Conservation (phyloP, 2,329 filamentous ascomycete species). For the Allantophomopsis cytisporea region DNA sequence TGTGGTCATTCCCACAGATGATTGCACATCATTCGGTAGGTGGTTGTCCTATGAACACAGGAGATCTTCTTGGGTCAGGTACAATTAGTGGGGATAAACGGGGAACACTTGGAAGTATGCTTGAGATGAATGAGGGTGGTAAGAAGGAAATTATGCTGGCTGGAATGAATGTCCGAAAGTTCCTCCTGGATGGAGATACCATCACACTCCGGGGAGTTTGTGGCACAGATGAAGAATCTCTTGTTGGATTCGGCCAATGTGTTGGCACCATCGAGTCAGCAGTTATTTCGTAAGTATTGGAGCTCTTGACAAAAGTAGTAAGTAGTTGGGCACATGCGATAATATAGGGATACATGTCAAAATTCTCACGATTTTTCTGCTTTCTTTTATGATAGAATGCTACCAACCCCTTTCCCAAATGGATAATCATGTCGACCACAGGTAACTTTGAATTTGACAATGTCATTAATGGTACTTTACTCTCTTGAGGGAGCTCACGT, state of each 20-base stretch:
- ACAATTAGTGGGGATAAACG: constrained; percentile 56
- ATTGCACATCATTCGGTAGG: constrained; percentile 66
- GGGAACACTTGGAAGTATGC: constrained; percentile 50
- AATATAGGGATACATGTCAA: too few species aligned
- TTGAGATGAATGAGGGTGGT: constrained; percentile 61
- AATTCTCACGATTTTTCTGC: too few species aligned
- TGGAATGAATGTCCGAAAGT: constrained; percentile 53
- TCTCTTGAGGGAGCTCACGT: too few species aligned
- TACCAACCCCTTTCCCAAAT: too few species aligned
- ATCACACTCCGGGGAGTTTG: constrained; percentile 52
- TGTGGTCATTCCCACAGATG: constrained; percentile 81
- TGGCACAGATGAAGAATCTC: constrained; percentile 43
- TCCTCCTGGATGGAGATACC: constrained; percentile 63
- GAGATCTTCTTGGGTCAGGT: constrained; percentile 65
- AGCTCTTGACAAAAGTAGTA: too few species aligned
- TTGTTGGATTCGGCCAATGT: constrained; percentile 69
- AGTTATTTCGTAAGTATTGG: background rate
- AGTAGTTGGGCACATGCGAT: too few species aligned
- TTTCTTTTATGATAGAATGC: too few species aligned
- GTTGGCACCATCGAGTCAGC: constrained; percentile 37
- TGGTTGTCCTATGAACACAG: constrained; percentile 60
- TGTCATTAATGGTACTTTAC: too few species aligned
- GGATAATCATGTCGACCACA: too few species aligned
- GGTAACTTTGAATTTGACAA: too few species aligned
- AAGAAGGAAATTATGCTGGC: constrained; percentile 48